Percentiles rank a stretch among this genome's conserved stretches.
These are phyloP conservation scores for Lathyrus aphaca DNA, from an alignment of 306 rosid genomes.

Conservation along the genomic window DNA sequence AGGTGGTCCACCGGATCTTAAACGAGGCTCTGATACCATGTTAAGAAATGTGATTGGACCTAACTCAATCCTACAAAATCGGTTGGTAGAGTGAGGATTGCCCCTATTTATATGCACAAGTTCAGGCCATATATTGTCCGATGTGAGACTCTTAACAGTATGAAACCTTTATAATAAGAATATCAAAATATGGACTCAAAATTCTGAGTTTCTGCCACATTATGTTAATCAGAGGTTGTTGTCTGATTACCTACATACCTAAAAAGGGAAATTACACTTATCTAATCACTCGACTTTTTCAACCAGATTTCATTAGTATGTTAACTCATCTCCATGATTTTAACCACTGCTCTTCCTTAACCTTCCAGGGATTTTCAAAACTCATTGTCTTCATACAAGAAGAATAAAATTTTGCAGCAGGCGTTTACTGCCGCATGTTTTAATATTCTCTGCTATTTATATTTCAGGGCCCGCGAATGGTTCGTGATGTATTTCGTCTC, in stretches of 20 bases:
- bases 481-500: slow-evolving; percentile 98
- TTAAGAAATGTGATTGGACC: no score
- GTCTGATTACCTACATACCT: not conserved
- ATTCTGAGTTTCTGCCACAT: not conserved
- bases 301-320: not conserved
- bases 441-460: slow-evolving; percentile 16
- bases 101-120: no score
- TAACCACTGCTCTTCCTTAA: slow-evolving; percentile 14
- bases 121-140: no score
- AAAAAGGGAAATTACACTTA: not conserved
- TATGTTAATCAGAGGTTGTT: not conserved
- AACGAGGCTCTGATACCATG: no score
- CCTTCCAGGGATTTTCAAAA: not conserved
- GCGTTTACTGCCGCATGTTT: slow-evolving; percentile 2
- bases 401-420: not conserved
- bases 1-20: no score
- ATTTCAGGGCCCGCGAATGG: slow-evolving; percentile 92
- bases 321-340: not conserved
- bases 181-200: not conserved
- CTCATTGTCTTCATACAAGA: slow-evolving; percentile 3
- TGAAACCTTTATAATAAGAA: not conserved
- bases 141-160: no score
- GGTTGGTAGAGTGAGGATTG: no score
- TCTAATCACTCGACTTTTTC: no score
- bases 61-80: no score